A percentile compares a stretch with the other conserved stretches of the same genome.
phyloP scores from a whole-genome alignment of 1,139 yeast genomes.

The Torulaspora globosa region DNA sequence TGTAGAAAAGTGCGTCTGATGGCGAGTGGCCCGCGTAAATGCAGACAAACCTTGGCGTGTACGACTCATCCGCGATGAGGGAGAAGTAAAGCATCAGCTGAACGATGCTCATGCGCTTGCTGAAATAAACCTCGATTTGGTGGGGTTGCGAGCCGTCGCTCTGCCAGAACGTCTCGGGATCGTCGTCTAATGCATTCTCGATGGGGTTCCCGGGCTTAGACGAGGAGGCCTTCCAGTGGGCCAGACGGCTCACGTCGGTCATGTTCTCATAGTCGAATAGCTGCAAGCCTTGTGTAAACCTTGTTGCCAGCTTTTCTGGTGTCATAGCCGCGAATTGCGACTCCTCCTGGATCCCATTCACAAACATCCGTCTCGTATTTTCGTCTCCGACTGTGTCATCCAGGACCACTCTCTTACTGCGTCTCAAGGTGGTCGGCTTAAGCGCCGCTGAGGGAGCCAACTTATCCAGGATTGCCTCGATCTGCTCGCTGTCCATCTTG shows the following conservation, averaged over 20 bases:
- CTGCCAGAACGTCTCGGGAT: conserved; percentile 83
- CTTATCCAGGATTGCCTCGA: conserved; percentile 11
- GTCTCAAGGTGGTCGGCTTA: conserved; percentile 13
- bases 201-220: conserved; percentile 70
- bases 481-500: conserved; percentile 9
- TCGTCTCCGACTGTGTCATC: conserved; percentile 21
- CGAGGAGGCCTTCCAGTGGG: conserved; percentile 83
- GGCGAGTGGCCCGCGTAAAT: conserved; percentile 82
- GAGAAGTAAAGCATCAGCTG: conserved; percentile 60
- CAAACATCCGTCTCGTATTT: conserved; percentile 15
- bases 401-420: conserved; percentile 10
- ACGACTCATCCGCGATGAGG: conserved; percentile 80
- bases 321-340: conserved; percentile 13
- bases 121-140: conserved; percentile 70
- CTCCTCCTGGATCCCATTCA: conserved; percentile 21
- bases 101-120: conserved; percentile 69
- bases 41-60: conserved; percentile 75
- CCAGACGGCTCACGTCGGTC: conserved; percentile 73
- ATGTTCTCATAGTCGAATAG: conserved; percentile 23
- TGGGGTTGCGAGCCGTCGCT: conserved; percentile 96
- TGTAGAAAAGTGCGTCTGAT: conserved; percentile 76
- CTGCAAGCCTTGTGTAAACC: conserved; percentile 25
- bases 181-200: conserved; percentile 65
- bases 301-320: conserved; percentile 18
- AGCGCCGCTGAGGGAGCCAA: conserved; percentile 19